These are phyloP conservation scores for Sporothrix variecibatus DNA, from an alignment of 2,329 filamentous ascomycete genomes.

Conservation along the genomic window DNA sequence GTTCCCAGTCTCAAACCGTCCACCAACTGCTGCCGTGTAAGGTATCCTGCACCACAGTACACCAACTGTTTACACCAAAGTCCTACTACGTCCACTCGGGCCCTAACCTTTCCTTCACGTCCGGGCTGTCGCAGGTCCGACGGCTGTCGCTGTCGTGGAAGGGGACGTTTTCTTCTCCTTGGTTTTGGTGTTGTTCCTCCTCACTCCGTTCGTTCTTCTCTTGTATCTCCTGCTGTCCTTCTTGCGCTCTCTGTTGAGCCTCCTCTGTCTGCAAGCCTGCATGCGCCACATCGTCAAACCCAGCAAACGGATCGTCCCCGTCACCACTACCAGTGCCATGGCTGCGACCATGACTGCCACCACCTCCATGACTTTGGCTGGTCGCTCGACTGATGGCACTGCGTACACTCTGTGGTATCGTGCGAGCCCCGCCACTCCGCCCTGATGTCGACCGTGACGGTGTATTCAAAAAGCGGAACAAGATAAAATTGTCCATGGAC, in stretches of 20 bases:
- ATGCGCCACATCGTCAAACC: background rate
- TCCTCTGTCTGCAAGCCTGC: background rate
- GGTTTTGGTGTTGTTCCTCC: background rate
- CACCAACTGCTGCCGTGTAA: background rate
- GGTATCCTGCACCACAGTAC: background rate
- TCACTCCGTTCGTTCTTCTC: no score
- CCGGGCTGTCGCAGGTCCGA: conserved; percentile 4
- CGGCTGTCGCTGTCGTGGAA: conserved; percentile 1
- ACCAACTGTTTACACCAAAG: background rate
- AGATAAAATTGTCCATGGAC: conserved; percentile 1
- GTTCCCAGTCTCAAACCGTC: background rate
- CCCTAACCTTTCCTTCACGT: background rate
- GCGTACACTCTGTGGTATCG: background rate
- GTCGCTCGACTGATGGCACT: background rate
- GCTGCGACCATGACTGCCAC: background rate
- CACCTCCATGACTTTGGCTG: background rate
- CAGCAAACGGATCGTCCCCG: conserved; percentile 5
- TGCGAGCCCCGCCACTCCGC: background rate
- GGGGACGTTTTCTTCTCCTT: background rate
- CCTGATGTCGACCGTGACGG: background rate
- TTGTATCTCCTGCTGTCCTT: background rate
- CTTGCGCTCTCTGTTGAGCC: background rate
- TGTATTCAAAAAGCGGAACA: background rate
- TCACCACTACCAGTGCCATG: background rate
- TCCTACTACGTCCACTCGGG: background rate